A percentile compares a stretch with the other conserved stretches of the same genome.
phyloP scores from a whole-genome alignment of 371 early-diverging fungal species.

The Rhizopus sp. region DNA sequence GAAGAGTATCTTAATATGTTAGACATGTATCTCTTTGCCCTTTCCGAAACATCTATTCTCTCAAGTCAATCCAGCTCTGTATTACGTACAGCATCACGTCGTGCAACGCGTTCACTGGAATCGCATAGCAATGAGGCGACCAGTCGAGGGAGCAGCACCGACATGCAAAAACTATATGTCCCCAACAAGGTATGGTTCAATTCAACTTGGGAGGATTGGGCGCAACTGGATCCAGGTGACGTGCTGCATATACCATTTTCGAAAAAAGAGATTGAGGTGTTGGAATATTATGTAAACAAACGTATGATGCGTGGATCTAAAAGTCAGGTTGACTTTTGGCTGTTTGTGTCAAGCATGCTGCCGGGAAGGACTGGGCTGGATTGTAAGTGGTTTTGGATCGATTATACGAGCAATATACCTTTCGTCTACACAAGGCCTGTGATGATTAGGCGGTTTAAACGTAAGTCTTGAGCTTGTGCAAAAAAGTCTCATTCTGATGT shows the following conservation, averaged over 20 bases:
- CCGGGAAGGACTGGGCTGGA: constrained; percentile 34
- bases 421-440: constrained; percentile 10
- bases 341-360: constrained; percentile 20
- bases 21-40: constrained; percentile 15
- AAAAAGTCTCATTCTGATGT: neutral
- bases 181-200: constrained; percentile 36
- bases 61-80: neutral
- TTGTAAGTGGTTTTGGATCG: constrained; percentile 30
- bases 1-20: constrained; percentile 6
- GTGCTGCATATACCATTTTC: constrained; percentile 42
- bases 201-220: constrained; percentile 51
- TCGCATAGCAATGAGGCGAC: neutral
- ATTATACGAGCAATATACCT: constrained; percentile 11
- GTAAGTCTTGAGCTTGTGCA: constrained; percentile 5
- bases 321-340: constrained; percentile 20
- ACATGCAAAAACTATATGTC: constrained; percentile 31
- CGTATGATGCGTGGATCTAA: neutral
- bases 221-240: constrained; percentile 35
- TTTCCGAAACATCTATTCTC: neutral
- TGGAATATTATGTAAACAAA: constrained; percentile 4
- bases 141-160: neutral
- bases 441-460: constrained; percentile 20
- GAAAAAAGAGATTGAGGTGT: neutral
- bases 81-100: neutral
- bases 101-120: constrained; percentile 1